These are phyloP conservation scores for Cytospora piceicola DNA, from an alignment of 2,329 filamentous ascomycete genomes.

Conservation along the genomic window DNA sequence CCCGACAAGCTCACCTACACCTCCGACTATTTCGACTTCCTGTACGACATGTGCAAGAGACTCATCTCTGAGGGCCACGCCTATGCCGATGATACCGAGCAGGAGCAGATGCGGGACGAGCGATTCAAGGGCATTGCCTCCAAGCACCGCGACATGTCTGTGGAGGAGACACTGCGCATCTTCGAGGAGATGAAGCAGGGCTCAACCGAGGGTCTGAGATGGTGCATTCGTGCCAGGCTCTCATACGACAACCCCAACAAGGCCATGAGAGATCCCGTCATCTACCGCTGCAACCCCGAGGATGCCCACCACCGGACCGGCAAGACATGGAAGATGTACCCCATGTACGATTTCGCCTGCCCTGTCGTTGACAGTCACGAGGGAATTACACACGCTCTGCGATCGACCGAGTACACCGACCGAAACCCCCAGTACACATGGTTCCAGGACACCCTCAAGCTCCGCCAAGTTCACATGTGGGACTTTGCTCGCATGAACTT, in stretches of 20 bases:
- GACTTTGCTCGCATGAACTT: slow-evolving; percentile 87
- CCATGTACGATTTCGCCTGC: slow-evolving; percentile 85
- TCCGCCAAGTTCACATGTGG: slow-evolving; percentile 82
- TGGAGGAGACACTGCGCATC: slow-evolving; percentile 83
- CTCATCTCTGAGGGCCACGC: slow-evolving; percentile 87
- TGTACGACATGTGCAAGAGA: slow-evolving; percentile 82
- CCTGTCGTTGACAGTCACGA: slow-evolving; percentile 80
- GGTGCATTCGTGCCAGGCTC: slow-evolving; percentile 95
- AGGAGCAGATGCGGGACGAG: slow-evolving; percentile 84
- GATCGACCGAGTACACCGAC: slow-evolving; percentile 86
- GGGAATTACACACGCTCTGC: slow-evolving; percentile 80
- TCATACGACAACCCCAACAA: slow-evolving; percentile 92
- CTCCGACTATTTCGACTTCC: slow-evolving; percentile 91
- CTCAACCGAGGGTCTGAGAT: slow-evolving; percentile 74
- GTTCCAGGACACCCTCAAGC: slow-evolving; percentile 75
- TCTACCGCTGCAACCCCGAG: slow-evolving; percentile 86
- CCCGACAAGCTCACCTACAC: slow-evolving; percentile 88
- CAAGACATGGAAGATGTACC: slow-evolving; percentile 81
- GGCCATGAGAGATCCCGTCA: slow-evolving; percentile 93
- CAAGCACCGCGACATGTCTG: slow-evolving; percentile 73
- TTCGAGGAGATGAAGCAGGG: slow-evolving; percentile 95
- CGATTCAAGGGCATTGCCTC: slow-evolving; percentile 84
- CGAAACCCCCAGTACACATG: slow-evolving; percentile 86
- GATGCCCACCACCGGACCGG: slow-evolving; percentile 77
- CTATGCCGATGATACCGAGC: slow-evolving; percentile 92